Evolutionary conservation across 2,329 filamentous ascomycete species (phyloP), one percentile per base, ranked within the genome.

Genomic region (Aaosphaeria arxii): DNA sequence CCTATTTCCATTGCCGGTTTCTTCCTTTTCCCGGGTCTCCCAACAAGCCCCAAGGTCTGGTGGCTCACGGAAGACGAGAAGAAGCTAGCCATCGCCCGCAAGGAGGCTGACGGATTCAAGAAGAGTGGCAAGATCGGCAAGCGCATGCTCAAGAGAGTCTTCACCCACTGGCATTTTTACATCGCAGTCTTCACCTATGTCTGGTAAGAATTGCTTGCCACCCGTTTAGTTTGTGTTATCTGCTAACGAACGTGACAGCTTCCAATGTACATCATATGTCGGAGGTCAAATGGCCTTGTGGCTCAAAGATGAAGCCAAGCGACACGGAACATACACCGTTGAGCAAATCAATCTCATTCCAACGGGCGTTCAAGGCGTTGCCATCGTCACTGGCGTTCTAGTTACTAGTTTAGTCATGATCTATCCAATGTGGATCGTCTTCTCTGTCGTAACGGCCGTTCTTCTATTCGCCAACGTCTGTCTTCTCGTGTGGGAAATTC

Each of bases 1-100:
- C 80, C 80, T 0, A 75, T 83, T 11, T 77, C 78, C 2, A 47
- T 83, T 1, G 73, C 77, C 5, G 80, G 80, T 0, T 83, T 75
- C 56, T 61, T 81, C 6, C 71, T 81, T 54, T 80, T 81, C 51
- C 77, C 78, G 0, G 77, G 79, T 30, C 69, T 77, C 0, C 78
- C 78, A 0, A 71, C 72, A 11, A 78, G 73, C 9, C 78, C 74
- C 4, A 73, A 70, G 9, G 78, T 78, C 1, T 73, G 70, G 55
- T 82, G 80, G 63, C 65, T 80, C 11, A 74, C 63, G 5, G 58
- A 66, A 4, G 58, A 54, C 5, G 59, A 71, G 44, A 63, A 69
- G 40, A 54, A 56, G 30, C 48, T 70, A 1, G 67, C 67, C 4
- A 57, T 52, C 40, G 61, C 51, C 7, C 59, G 67, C 13, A 64